Conservation (phyloP, 805 yeast genomes). For the Yarrowia phangngaensis region DNA sequence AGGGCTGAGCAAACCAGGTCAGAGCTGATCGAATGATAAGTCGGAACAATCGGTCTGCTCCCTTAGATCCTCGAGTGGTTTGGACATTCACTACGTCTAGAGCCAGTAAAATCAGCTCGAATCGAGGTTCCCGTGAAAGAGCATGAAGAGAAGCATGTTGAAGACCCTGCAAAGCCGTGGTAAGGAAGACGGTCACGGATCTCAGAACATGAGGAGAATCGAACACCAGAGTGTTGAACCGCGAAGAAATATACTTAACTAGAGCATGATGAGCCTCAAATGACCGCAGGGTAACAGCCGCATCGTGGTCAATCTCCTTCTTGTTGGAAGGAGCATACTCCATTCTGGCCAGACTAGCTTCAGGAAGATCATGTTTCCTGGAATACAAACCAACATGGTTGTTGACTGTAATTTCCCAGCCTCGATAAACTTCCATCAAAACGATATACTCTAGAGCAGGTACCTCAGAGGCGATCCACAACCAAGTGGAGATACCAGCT, state of each 20-base stretch:
- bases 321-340: conserved; percentile 84
- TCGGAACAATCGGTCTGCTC: conserved; percentile 46
- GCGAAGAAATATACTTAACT: conserved; percentile 64
- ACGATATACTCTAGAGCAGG: conserved; percentile 56
- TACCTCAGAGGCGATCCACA: conserved; percentile 66
- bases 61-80: conserved; percentile 47
- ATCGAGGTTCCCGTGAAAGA: conserved; percentile 67
- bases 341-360: conserved; percentile 70
- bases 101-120: conserved; percentile 67
- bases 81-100: conserved; percentile 61
- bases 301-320: conserved; percentile 50
- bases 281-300: conserved; percentile 47
- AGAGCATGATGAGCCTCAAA: conserved; percentile 68
- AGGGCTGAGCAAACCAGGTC: conserved; percentile 68
- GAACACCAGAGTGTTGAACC: conserved; percentile 72
- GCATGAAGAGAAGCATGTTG: conserved; percentile 74
- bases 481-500: conserved; percentile 74
- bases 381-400: conserved; percentile 63
- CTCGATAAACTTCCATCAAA: conserved; percentile 61
- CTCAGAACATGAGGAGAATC: conserved; percentile 68
- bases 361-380: conserved; percentile 48
- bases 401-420: conserved; percentile 65
- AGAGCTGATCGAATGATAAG: conserved; percentile 63
- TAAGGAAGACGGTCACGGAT: conserved; percentile 37
- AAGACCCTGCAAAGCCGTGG: conserved; percentile 49